phyloP scores from a whole-genome alignment of 306 rosid species.

The Lupinus albus region DNA sequence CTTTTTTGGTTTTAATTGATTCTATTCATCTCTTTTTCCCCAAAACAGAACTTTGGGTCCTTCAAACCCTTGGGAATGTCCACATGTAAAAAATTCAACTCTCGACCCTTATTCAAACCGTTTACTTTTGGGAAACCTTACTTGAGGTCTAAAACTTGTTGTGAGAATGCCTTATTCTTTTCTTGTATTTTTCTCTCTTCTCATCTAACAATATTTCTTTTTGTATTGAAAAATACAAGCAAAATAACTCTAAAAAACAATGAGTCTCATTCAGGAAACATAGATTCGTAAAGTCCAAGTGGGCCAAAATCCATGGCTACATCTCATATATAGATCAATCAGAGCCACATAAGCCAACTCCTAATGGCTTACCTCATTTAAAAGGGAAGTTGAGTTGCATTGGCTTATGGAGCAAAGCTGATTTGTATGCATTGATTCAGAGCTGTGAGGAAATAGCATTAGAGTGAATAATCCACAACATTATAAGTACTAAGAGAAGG shows the following conservation, averaged over 20 bases:
- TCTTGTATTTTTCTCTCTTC: too few species aligned
- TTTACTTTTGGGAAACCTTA: too few species aligned
- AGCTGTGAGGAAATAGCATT: constrained; percentile 57
- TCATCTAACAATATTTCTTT: too few species aligned
- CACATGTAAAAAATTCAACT: too few species aligned
- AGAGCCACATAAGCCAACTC: constrained; percentile 29
- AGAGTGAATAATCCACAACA: constrained; percentile 40
- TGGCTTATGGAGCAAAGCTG: constrained; percentile 95
- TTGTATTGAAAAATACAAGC: neutral
- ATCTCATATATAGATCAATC: constrained; percentile 18
- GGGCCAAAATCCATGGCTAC: constrained; percentile 23
- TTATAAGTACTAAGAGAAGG: constrained; percentile 38
- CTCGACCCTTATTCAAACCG: too few species aligned
- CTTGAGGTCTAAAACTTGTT: too few species aligned
- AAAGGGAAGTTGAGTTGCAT: constrained; percentile 85
- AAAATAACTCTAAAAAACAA: constrained; percentile 25
- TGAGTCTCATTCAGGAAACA: constrained; percentile 20
- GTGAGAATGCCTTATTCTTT: too few species aligned
- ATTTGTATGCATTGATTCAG: constrained; percentile 85
- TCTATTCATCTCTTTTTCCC: too few species aligned
- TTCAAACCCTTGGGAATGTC: too few species aligned
- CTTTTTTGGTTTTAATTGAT: too few species aligned
- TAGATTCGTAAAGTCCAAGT: constrained; percentile 27
- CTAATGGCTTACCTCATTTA: constrained; percentile 71
- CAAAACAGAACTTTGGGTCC: too few species aligned